Evolutionary conservation across 306 rosid genomes (phyloP).

Genomic region (Citrullus amarus): DNA sequence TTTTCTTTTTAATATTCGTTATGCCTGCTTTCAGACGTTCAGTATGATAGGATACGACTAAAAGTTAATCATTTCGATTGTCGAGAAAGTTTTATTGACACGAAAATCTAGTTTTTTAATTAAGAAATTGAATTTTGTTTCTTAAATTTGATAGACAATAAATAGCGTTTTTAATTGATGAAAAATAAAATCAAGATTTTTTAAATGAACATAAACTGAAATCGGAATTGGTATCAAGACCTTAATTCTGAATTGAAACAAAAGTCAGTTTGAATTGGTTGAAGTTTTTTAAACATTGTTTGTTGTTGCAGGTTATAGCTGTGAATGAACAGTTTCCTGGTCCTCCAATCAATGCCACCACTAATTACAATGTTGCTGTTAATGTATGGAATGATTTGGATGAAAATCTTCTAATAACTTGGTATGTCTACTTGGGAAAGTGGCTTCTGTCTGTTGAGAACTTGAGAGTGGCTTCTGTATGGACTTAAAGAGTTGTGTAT

Average conservation of each 20-base stretch:
- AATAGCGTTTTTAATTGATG: background rate
- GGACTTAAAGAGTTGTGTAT: background rate
- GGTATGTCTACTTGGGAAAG: conserved; percentile 28
- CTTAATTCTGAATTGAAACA: background rate
- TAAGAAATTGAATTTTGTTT: background rate
- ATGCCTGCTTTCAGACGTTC: background rate
- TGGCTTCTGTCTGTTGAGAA: background rate
- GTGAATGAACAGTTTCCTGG: conserved; percentile 70
- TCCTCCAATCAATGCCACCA: conserved; percentile 53
- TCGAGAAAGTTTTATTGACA: background rate
- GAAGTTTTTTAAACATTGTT: no score
- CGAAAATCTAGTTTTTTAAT: background rate
- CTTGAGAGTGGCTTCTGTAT: background rate
- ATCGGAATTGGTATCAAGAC: background rate
- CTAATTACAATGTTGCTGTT: conserved; percentile 51
- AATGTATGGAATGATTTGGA: conserved; percentile 65
- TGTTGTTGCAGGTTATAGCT: conserved; percentile 53
- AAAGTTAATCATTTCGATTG: background rate
- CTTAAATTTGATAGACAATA: background rate
- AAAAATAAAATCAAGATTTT: background rate
- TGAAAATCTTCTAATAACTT: conserved; percentile 57
- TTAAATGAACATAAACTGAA: background rate
- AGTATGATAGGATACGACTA: background rate
- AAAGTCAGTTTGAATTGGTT: background rate
- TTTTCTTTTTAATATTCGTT: background rate